Evolutionary conservation across 108 stramenopile species (phyloP).

Genomic region (Stephanodiscus minutulus): DNA sequence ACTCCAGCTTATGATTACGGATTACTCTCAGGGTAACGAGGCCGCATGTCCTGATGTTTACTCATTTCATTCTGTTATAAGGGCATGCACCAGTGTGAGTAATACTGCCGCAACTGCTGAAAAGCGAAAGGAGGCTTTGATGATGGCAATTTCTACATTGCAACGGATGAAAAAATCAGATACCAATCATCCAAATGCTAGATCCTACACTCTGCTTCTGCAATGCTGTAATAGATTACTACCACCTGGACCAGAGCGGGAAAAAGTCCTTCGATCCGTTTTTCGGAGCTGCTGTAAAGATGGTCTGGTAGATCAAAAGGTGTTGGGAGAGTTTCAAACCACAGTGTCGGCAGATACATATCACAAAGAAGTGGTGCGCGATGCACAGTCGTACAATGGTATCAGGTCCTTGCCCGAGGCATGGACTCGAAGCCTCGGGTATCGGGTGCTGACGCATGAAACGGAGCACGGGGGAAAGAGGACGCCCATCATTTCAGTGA

Average conservation of each 20-base stretch:
- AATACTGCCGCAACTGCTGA: conserved; percentile 21
- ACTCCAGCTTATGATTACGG: conserved; percentile 46
- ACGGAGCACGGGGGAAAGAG: conserved; percentile 49
- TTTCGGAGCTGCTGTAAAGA: conserved; percentile 73
- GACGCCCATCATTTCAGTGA: conserved; percentile 65
- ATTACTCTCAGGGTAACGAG: conserved; percentile 44
- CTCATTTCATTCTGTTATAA: conserved; percentile 64
- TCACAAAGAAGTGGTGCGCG: conserved; percentile 57
- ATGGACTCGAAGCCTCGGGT: conserved; percentile 77
- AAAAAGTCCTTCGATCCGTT: conserved; percentile 59
- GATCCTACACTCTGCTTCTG: conserved; percentile 63
- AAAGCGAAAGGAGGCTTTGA: conserved; percentile 24
- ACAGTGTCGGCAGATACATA: conserved; percentile 58
- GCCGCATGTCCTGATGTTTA: conserved; percentile 36
- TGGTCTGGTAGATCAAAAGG: conserved; percentile 65
- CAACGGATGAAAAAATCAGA: conserved; percentile 51
- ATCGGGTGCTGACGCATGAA: conserved; percentile 41
- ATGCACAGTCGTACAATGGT: conserved; percentile 49
- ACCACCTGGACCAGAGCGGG: conserved; percentile 48
- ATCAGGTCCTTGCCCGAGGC: conserved; percentile 60
- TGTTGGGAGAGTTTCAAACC: conserved; percentile 57
- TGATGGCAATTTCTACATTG: conserved; percentile 50
- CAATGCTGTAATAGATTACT: conserved; percentile 62
- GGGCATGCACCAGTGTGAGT: conserved; percentile 49
- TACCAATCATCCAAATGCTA: conserved; percentile 54